phyloP scores from a whole-genome alignment of 208 protist species.

The Acanthamoeba divionensis region DNA sequence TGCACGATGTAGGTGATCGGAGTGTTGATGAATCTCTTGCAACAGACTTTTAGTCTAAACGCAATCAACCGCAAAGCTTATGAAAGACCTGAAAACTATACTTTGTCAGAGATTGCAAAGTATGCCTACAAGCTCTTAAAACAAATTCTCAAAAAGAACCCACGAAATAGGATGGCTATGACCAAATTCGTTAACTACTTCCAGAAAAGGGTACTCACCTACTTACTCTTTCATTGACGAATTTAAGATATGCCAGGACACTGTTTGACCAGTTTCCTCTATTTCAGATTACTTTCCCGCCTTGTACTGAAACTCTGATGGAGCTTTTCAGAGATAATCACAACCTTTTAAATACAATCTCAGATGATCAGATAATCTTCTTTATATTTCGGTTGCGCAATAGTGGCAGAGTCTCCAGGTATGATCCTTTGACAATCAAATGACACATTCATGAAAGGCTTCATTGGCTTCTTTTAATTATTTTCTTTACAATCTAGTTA shows the following conservation, averaged over 20 bases:
- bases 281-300: conserved; percentile 45
- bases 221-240: too few relatives aligned
- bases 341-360: conserved; percentile 20
- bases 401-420: neutral
- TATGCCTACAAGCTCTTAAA: conserved; percentile 39
- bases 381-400: conserved; percentile 14
- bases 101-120: neutral
- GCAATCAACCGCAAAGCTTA: neutral
- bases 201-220: conserved; percentile 15
- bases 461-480: too few relatives aligned
- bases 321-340: conserved; percentile 45
- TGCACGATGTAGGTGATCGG: conserved; percentile 25
- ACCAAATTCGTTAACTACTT: conserved; percentile 42
- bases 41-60: conserved; percentile 6
- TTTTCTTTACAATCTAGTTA: too few relatives aligned
- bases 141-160: conserved; percentile 49
- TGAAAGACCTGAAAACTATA: conserved; percentile 36
- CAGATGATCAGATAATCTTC: conserved; percentile 40
- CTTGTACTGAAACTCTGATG: conserved; percentile 22
- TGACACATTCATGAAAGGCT: too few relatives aligned
- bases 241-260: too few relatives aligned
- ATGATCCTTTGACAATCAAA: too few relatives aligned
- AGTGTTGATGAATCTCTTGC: conserved; percentile 24
- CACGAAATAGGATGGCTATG: conserved; percentile 29
- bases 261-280: too few relatives aligned